Evolutionary conservation across 2,329 filamentous ascomycete species (phyloP).

Genomic region (Ciborinia camelliae): DNA sequence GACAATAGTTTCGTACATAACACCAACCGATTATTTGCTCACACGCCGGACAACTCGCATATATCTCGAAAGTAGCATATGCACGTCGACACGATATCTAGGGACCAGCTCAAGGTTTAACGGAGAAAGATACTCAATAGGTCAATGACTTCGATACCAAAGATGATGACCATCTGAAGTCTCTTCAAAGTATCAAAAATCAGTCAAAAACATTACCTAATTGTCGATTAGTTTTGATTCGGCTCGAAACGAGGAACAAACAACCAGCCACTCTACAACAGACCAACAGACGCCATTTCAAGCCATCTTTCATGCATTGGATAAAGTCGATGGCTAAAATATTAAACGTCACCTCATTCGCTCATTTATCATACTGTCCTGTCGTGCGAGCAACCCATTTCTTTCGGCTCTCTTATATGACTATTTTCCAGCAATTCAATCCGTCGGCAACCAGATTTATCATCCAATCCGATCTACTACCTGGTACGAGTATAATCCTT

Average conservation of each 20-base stretch:
- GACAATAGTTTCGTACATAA: constrained; percentile 2
- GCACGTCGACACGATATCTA: constrained; percentile 10
- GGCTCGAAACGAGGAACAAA: background rate
- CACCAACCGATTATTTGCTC: constrained; percentile 14
- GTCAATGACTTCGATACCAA: constrained; percentile 3
- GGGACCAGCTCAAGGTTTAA: background rate
- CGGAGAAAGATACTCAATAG: background rate
- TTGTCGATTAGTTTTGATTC: background rate
- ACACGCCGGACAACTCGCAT: constrained; percentile 4
- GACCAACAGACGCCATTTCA: constrained; percentile 3
- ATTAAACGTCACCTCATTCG: background rate
- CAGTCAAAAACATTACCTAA: background rate
- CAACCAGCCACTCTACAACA: constrained; percentile 5
- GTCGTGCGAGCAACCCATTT: background rate
- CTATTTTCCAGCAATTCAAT: constrained; percentile 2
- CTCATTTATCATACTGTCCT: background rate
- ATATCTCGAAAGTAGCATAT: constrained; percentile 1
- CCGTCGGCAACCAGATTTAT: background rate
- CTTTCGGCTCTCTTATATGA: constrained; percentile 3
- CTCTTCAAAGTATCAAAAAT: background rate
- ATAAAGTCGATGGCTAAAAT: constrained; percentile 3
- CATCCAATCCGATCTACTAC: background rate
- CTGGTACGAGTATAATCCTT: background rate
- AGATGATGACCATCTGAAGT: background rate
- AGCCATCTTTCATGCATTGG: constrained; percentile 13